Evolutionary conservation across 2,329 filamentous ascomycete species (phyloP), one percentile per base, ranked within the genome.

Genomic region (Sporothrix schenckii): DNA sequence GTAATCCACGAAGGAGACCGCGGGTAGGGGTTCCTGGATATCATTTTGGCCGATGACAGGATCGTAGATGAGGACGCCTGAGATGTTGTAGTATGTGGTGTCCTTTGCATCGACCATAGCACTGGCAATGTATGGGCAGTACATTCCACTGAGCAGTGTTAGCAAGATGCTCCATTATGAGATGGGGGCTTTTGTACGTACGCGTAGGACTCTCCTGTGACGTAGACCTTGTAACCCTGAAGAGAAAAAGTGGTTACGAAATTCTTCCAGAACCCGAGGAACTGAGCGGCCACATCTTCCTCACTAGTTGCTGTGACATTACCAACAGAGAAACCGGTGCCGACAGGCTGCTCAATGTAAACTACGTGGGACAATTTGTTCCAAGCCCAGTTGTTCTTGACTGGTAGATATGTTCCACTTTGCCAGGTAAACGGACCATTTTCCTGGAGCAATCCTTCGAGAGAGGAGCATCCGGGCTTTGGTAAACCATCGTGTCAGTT

Each of bases 201-300:
- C 75, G 87, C 90, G 74, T 91, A 93, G 0, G 86, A 89, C 78
- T 92, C 91, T 7, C 91, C 92, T 0, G 90, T 85, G 70, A 95
- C 86, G 78, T 91, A 94, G 11, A 93, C 85, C 73, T 91, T 91
- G 75, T 86, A 87, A 14, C 85, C 85, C 24, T 91, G 84, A 75
- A 92, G 82, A n/a, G 80, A 82, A 74, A 93, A 93, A 0, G 88
- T 88, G 47, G 91, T 83, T 71, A 92, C 80, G 75, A 93, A 93
- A 80, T 92, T 92, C 80, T 90, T 89, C 84, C 89, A 93, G 80
- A 93, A 95, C 66, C 90, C 90, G 19, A 91, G 82, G 77, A 94
- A 93, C 74, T 94, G 86, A n/a, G 81, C 79, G 0, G 90, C 90
- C 1, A 91, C 83, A 73, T 93, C 90, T 41, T 87, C 85, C 74